Base-by-base conservation (phyloP, 331 rosid genomes). In the Quercus lobata region DNA sequence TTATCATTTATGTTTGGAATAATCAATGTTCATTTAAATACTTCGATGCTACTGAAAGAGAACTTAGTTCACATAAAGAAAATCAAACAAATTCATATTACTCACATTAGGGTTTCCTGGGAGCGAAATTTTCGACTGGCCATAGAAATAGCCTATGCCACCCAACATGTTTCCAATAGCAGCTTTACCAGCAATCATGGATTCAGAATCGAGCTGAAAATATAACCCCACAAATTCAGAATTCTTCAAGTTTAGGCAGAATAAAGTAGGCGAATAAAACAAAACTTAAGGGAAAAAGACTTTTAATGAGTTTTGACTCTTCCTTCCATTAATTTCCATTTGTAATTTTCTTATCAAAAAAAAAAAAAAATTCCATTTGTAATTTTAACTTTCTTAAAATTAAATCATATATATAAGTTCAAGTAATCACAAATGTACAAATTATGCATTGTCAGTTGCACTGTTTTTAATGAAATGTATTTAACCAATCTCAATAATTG, bases 141-240 rank as follows among this genome's bases (percentile, higher is more conserved):
- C 99, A 84, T 87, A 96, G 90, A 90, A 96, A 88, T 93, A 96
- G 83, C 99, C 97, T 2, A 96, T 89, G 80, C 99, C 99, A 83
- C 98, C 99, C 81, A 96, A 81, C 79, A 96, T 80, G 84, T 91
- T 96, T 77, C 92, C 97, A 24, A 96, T 73, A 56, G 99, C 97
- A 78, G 94, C 93, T 91, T 93, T 93, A 72, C 94, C 98, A 81
- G 88, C 97, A 74, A 83, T 72, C 55, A 89, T 44, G 49, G 93
- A 88, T 79, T 96, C 97, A 7, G 87, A 85, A 86, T 93, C 97
- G 85, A 93, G 87, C 99, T 96, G 91, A 72, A 90, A 86, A 77
- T 71, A 52, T 71, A 71, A 52, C 55, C 84, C 25, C 66, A 82
- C 32, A 81, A 24, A 75, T 87, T 77, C 61, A 81, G 69, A 80